These are phyloP conservation scores for Metschnikowia orientalis DNA, from an alignment of 805 yeast species.

Conservation along the genomic window DNA sequence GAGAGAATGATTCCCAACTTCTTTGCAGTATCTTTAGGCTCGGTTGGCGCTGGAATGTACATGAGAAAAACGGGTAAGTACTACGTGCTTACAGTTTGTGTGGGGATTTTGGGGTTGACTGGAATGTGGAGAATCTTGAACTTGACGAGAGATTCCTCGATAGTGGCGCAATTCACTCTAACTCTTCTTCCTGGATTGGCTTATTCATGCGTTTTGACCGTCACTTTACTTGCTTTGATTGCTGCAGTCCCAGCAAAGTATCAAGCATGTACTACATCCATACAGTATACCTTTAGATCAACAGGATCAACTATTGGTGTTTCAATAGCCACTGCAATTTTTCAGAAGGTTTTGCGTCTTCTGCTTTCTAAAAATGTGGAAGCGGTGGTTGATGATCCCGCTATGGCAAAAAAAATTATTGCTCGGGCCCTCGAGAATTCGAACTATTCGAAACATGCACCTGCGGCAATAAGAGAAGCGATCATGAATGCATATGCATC, in stretches of 20 bases:
- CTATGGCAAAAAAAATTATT: conserved; percentile 42
- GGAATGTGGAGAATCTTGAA: conserved; percentile 42
- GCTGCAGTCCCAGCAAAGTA: conserved; percentile 64
- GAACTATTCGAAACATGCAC: conserved; percentile 50
- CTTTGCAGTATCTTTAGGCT: conserved; percentile 62
- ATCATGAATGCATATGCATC: conserved; percentile 48
- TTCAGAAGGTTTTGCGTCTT: conserved; percentile 44
- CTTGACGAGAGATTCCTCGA: conserved; percentile 27
- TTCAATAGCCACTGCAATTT: conserved; percentile 60
- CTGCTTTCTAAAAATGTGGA: conserved; percentile 17
- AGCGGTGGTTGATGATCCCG: conserved; percentile 17
- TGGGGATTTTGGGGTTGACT: conserved; percentile 40
- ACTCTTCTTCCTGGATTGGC: conserved; percentile 59
- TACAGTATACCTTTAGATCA: conserved; percentile 83
- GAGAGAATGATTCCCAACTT: conserved; percentile 61
- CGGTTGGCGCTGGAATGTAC: conserved; percentile 60
- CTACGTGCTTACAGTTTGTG: conserved; percentile 40
- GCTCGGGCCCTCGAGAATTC: conserved; percentile 52
- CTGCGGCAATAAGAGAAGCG: conserved; percentile 44
- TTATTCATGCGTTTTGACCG: conserved; percentile 63
- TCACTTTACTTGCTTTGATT: conserved; percentile 68
- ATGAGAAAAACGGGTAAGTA: conserved; percentile 69
- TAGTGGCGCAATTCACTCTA: conserved; percentile 39
- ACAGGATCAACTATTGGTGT: conserved; percentile 87
- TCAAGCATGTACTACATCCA: conserved; percentile 85